Conservation (phyloP, 169 alveolate genomes). For the Miamiensis avidus region DNA sequence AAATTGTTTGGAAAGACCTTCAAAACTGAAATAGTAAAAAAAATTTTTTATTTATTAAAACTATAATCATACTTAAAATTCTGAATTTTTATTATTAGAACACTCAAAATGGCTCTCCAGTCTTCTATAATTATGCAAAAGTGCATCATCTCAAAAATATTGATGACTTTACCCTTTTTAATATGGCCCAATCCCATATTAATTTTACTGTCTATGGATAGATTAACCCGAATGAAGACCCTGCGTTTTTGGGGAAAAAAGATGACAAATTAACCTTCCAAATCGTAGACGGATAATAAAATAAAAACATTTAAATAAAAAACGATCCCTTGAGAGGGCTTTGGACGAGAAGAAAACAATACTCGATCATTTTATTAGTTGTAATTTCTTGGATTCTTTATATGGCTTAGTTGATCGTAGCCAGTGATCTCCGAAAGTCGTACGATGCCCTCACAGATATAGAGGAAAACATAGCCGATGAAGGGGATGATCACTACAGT, state of each 20-base stretch:
- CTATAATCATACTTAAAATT: too few species aligned
- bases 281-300: too few species aligned
- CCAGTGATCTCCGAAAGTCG: neutral
- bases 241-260: neutral
- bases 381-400: neutral
- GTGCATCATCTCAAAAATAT: neutral
- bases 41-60: too few species aligned
- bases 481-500: neutral
- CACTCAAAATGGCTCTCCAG: neutral
- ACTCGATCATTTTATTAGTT: neutral
- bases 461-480: neutral
- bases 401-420: neutral
- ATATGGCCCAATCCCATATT: neutral
- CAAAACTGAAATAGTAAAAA: neutral
- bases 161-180: neutral
- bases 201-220: neutral
- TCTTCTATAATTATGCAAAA: neutral
- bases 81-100: too few species aligned
- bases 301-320: too few species aligned
- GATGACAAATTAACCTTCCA: neutral
- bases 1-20: neutral
- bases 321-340: neutral
- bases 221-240: neutral
- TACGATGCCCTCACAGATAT: neutral
- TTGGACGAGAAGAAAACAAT: neutral